A percentile compares a stretch with the other conserved stretches of the same genome.
phyloP scores from a whole-genome alignment of 495 filamentous ascomycete species.

The Neurospora sp. region DNA sequence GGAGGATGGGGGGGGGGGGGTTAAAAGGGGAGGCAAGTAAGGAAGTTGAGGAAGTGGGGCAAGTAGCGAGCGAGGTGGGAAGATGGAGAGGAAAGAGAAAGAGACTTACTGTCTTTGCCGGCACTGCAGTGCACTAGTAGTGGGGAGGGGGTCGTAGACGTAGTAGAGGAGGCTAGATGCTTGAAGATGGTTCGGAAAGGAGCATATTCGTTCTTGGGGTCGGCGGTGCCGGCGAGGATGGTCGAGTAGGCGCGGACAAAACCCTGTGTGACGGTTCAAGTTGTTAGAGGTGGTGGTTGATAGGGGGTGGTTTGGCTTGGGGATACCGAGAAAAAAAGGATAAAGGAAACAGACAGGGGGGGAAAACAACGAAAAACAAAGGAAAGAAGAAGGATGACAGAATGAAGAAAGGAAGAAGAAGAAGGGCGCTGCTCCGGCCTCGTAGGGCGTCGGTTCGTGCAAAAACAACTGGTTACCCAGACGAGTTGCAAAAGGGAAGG shows the following conservation, averaged over 20 bases:
- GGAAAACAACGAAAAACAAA: neutral
- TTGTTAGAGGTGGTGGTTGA: too few relatives aligned
- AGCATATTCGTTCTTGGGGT: conserved; percentile 19
- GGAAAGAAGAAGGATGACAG: neutral
- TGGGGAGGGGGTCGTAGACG: conserved; percentile 12
- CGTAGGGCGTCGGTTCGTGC: neutral
- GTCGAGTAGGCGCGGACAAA: conserved; percentile 45
- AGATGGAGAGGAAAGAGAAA: too few relatives aligned
- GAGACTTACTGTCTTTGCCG: conserved; percentile 23
- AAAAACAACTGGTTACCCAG: neutral
- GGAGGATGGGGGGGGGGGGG: conserved; percentile 16
- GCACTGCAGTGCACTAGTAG: conserved; percentile 28
- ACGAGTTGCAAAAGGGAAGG: neutral
- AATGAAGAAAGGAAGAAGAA: neutral
- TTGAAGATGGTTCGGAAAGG: conserved; percentile 34
- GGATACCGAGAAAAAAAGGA: too few relatives aligned
- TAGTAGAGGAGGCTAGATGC: conserved; percentile 24
- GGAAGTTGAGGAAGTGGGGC: too few relatives aligned
- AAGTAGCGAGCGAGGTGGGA: too few relatives aligned
- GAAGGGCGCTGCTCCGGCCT: neutral
- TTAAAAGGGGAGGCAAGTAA: conserved; percentile 6
- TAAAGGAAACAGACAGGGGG: too few relatives aligned
- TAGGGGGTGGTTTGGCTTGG: too few relatives aligned
- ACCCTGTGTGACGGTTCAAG: conserved; percentile 11
- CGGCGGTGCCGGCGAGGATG: conserved; percentile 33